Evolutionary conservation across 192 early-diverging fungal genomes (phyloP).

Genomic region (Fimicolochytrium jonesii): DNA sequence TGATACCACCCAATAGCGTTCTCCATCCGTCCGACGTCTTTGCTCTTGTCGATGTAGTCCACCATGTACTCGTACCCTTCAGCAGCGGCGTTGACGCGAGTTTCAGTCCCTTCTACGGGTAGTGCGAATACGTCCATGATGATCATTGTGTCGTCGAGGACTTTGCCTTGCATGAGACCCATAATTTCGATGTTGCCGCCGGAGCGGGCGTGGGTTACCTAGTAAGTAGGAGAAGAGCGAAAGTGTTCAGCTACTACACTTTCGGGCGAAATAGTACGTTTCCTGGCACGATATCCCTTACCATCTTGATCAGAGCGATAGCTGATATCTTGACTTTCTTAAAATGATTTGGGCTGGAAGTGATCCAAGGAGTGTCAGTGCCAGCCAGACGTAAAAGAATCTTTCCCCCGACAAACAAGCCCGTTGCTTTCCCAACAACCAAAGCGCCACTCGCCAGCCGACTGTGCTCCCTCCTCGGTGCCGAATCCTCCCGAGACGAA

Average conservation of each 20-base stretch:
- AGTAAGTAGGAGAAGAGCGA: too few species aligned
- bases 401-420: not conserved
- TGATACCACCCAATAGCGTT: slow-evolving; percentile 99
- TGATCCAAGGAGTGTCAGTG: not conserved
- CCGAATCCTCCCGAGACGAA: too few species aligned
- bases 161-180: slow-evolving; percentile 97
- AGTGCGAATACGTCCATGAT: slow-evolving; percentile 97
- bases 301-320: slow-evolving; percentile 97
- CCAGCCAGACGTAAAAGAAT: not conserved
- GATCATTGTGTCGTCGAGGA: slow-evolving; percentile 80
- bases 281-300: slow-evolving; percentile 25
- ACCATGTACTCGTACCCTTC: slow-evolving; percentile 99
- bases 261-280: not conserved
- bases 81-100: slow-evolving; percentile 85
- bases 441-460: slow-evolving; percentile 24
- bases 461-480: not conserved
- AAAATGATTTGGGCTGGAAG: slow-evolving; percentile 73
- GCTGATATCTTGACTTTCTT: slow-evolving; percentile 89
- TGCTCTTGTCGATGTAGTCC: slow-evolving; percentile 76
- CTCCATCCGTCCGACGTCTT: slow-evolving; percentile 84
- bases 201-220: slow-evolving; percentile 96
- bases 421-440: not conserved
- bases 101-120: slow-evolving; percentile 98
- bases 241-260: too few species aligned
- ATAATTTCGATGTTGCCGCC: slow-evolving; percentile 96